Evolutionary conservation across 108 stramenopile species (phyloP).

Genomic region (Aureococcus anophagefferens): DNA sequence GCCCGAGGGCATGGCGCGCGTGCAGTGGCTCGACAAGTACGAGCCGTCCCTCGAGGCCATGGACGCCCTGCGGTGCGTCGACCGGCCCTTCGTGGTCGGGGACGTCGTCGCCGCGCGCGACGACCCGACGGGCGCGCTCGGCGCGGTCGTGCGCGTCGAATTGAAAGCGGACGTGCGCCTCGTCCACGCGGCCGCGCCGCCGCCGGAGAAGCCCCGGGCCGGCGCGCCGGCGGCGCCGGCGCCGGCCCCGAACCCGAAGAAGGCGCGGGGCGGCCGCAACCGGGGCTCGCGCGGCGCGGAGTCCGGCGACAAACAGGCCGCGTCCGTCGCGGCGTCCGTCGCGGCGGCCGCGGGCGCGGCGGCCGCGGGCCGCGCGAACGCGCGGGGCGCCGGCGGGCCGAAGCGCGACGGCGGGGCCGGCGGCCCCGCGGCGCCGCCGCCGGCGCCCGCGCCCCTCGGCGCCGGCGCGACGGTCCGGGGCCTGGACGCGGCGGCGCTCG

Average conservation of each 20-base stretch:
- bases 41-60: not conserved
- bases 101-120: not conserved
- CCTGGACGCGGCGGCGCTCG: not conserved
- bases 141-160: not conserved
- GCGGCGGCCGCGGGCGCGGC: too few species aligned
- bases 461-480: not conserved
- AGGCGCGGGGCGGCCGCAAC: too few species aligned
- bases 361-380: too few species aligned
- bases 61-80: not conserved
- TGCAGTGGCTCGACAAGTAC: not conserved
- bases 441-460: not conserved
- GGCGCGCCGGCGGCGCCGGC: too few species aligned
- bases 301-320: too few species aligned
- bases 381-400: not conserved
- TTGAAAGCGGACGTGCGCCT: not conserved
- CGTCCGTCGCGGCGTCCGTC: too few species aligned
- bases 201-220: not conserved
- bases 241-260: too few species aligned
- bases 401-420: not conserved
- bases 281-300: too few species aligned
- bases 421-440: not conserved
- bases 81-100: not conserved
- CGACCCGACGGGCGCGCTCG: not conserved
- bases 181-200: not conserved
- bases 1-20: not conserved